Evolutionary conservation across 139 green algal species (phyloP), one percentile per base, ranked within the genome.

Genomic region (Diplosphaera chodatii): DNA sequence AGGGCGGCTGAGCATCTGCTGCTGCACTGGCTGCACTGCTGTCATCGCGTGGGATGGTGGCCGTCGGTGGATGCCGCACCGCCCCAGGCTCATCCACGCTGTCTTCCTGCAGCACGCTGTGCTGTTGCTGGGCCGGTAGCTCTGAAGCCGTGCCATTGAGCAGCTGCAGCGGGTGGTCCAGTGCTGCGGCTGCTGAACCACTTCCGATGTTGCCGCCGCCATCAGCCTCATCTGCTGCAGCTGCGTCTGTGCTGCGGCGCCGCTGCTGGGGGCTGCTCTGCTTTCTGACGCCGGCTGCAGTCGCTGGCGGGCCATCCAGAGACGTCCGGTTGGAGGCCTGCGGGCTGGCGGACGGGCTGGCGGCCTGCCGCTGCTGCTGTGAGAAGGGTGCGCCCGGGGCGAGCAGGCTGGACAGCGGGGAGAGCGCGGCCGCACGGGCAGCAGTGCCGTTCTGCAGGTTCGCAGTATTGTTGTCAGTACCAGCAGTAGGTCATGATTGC

Each of bases 341-440:
- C n/a, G n/a, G n/a, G n/a, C n/a, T n/a, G n/a, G n/a, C n/a, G n/a
- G n/a, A n/a, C n/a, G n/a, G n/a, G n/a, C n/a, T n/a, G n/a, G n/a
- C n/a, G n/a, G n/a, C n/a, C n/a, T 23, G 48, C 65, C 63, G 55
- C 56, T 68, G 65, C 37, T 72, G 68, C 59, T 41, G n/a, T 30
- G 37, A 41, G 27, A 34, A 34, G 0, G 31, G 22, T 30, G 70
- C n/a, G 34, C 23, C 28, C 18, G 59, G 55, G 32, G 37, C 18
- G 70, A 40, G 68, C 32, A 75, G 34, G 29, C 66, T 59, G 33
- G 68, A 68, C 37, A 33, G 32, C 68, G 64, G 64, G 13, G 29
- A 31, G 18, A 40, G 32, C 15, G 48, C 40, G 8, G 29, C 67
- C 16, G 27, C 32, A 22, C 67, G 32, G 3, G 10, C 40, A 5